Base-by-base conservation (phyloP, 371 early-diverging fungal genomes). In the Choanephora cucurbitarum region DNA sequence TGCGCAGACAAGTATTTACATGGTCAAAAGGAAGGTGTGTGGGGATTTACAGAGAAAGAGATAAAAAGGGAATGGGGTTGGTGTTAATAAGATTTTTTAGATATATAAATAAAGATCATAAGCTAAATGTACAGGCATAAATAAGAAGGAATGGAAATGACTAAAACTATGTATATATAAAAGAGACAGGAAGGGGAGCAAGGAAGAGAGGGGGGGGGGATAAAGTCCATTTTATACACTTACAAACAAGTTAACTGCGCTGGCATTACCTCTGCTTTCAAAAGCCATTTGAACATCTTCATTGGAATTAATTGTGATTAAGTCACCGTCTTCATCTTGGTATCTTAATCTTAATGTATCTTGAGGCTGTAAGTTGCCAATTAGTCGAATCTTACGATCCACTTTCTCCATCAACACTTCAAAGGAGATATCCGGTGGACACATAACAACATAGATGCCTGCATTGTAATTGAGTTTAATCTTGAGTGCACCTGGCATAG, bases 251-350 rank as follows among this genome's bases (percentile, higher is more conserved):
- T 62, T 66, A 49, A 70, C 59, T 15, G 67, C 51, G 56, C 62
- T 75, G 10, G 62, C 22, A n/a, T 40, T 46, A 3, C 67, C 60
- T 19, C 85, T 79, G 32, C 81, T 81, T 69, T 93, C 94, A 73
- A 95, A 91, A 2, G 95, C 95, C 86, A 95, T 73, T 46, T 81
- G 86, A 21, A 96, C 87, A 62, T 96, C 97, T 41, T 93, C 95
- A 59, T 95, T 90, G 14, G 85, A 86, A 55, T 87, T 86, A 60
- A 96, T 85, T 28, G 84, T 86, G 22, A 95, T 86, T 58, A 85
- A 80, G 61, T 96, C 95, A 46, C 92, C 90, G 57, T 95, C 96
- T 67, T 95, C 95, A 65, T 96, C 96, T 67, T 84, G 82, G 67
- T 95, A 96, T 60, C 87, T 84, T 47, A 95, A 81, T 41, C 87